Conservation (phyloP, 2,329 filamentous ascomycete genomes). For the Exserohilum turcica region DNA sequence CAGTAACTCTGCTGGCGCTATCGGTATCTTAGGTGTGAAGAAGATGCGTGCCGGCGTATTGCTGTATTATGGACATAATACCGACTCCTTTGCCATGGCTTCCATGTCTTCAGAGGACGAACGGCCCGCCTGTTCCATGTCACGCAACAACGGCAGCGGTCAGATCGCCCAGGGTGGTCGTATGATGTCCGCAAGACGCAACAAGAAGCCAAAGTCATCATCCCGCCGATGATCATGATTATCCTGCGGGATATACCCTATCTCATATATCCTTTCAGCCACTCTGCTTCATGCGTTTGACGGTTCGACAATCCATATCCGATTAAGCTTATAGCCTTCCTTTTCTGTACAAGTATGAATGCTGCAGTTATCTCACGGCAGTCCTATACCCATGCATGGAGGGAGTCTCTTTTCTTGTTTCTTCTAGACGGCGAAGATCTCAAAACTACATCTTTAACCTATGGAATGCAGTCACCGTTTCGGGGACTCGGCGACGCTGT, state of each 20-base stretch:
- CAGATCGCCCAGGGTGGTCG: conserved; percentile 62
- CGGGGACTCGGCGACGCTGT: neutral
- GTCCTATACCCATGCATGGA: neutral
- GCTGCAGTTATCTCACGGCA: neutral
- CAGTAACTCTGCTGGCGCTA: conserved; percentile 82
- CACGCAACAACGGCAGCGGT: conserved; percentile 65
- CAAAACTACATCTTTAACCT: neutral
- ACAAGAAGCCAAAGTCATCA: conserved; percentile 35
- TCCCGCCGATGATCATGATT: conserved; percentile 10
- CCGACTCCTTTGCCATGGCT: conserved; percentile 82
- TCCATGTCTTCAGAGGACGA: conserved; percentile 83
- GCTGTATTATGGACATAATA: conserved; percentile 95
- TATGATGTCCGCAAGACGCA: conserved; percentile 49
- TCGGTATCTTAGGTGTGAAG: conserved; percentile 90
- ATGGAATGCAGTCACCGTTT: too few relatives aligned
- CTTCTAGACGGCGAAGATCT: neutral
- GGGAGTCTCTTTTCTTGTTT: neutral
- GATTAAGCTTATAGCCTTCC: neutral
- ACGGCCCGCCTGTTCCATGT: conserved; percentile 84
- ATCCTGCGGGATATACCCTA: neutral
- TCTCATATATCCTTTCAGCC: neutral
- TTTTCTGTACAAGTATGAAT: neutral
- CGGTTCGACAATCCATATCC: neutral
- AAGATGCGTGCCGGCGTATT: conserved; percentile 76
- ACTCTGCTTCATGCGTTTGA: neutral